Evolutionary conservation across 768 basidiomycete species (phyloP), one percentile per base, ranked within the genome.

Genomic region (Amanita phalloides): DNA sequence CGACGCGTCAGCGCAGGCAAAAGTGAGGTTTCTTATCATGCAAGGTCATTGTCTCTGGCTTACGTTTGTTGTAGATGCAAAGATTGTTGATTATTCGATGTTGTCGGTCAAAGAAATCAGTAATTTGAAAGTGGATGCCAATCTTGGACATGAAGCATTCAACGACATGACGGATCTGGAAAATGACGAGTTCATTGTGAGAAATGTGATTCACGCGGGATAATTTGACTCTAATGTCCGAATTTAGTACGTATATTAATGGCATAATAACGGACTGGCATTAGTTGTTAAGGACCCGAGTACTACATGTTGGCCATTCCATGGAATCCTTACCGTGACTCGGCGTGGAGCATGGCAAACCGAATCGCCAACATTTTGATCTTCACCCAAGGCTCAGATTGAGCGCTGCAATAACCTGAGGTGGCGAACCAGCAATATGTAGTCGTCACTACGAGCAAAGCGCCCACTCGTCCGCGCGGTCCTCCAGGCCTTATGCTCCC

Each of bases 131-230:
- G 21, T 25, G 8, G 33, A 36, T 38, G 28, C 14, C 3, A 52
- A 30, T 30, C 50, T 56, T 21, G 58, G 58, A 3, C 46, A 33
- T 20, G 39, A 36, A 6, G 59, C 59, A 4, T 60, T 62, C 42
- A 55, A 60, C n/a, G 61, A 62, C 46, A 28, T 60, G n/a, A 62
- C 61, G 1, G 61, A 62, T 51, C 45, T 62, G 13, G 55, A 62
- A 53, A 62, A 62, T 33, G 61, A 62, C 26, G 61, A 60, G 36
- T 62, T 62, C 41, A 62, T 62, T 43, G 61, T 62, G 38, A 58
- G 61, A 49, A 9, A 13, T 30, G 20, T 23, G 8, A 7, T 48
- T 37, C 6, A 30, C 30, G 35, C 23, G 38, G 26, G 38, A 4
- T 3, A 35, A 45, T 36, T 3, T 21, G 17, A n/a, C 9, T 30